These are phyloP conservation scores for Phytophthora fragariae DNA, from an alignment of 352 stramenopile genomes.

Conservation along the genomic window DNA sequence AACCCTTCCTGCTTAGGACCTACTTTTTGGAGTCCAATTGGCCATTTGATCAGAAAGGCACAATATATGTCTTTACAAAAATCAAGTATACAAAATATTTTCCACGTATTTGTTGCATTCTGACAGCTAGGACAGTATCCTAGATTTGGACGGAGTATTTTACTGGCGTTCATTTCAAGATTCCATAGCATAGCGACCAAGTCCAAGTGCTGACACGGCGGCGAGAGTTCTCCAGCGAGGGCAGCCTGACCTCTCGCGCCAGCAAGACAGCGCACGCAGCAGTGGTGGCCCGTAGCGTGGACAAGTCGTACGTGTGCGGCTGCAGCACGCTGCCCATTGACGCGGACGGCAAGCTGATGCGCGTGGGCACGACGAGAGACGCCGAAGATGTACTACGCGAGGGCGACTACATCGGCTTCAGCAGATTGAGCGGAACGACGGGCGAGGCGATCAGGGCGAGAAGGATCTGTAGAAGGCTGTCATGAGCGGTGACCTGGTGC, in stretches of 20 bases:
- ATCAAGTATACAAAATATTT: too few species aligned
- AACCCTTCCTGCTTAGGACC: too few species aligned
- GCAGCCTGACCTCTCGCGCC: conserved; percentile 37
- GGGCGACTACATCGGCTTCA: conserved; percentile 23
- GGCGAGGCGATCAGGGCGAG: conserved; percentile 37
- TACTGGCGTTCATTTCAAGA: too few species aligned
- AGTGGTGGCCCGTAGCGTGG: background rate
- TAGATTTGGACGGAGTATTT: too few species aligned
- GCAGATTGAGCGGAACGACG: conserved; percentile 29
- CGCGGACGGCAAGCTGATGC: conserved; percentile 31
- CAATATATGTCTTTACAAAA: too few species aligned
- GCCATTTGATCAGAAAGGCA: too few species aligned
- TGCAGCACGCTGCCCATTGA: conserved; percentile 33
- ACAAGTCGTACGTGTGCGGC: conserved; percentile 32
- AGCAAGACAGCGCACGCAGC: background rate
- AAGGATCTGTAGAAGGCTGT: conserved; percentile 25
- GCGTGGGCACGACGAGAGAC: conserved; percentile 5
- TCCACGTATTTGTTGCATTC: too few species aligned
- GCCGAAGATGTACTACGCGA: conserved; percentile 21
- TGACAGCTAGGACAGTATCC: too few species aligned
- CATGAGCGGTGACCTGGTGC: conserved; percentile 28
- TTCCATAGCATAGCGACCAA: too few species aligned
- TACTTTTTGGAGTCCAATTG: too few species aligned
- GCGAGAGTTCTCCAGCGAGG: conserved; percentile 1
- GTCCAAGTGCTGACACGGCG: too few species aligned